phyloP scores from a whole-genome alignment of 108 stramenopile genomes.

The Discostella stelligeroides region DNA sequence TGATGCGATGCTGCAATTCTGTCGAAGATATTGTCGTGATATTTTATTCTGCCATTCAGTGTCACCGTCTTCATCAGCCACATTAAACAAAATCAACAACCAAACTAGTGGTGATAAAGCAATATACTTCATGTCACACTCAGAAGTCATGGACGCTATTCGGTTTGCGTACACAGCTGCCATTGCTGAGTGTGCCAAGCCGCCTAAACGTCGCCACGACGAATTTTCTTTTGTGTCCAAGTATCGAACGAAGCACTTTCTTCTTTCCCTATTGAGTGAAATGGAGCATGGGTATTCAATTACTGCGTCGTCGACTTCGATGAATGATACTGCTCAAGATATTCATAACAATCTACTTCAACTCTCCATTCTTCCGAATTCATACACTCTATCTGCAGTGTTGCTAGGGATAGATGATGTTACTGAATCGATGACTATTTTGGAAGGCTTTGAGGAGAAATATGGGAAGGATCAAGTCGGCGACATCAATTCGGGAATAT shows the following conservation, averaged over 20 bases:
- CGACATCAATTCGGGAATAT: not conserved
- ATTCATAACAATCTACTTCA: too few relatives aligned
- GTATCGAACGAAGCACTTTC: slow-evolving; percentile 35
- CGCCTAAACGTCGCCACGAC: not conserved
- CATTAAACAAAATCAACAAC: too few relatives aligned
- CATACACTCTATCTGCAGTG: slow-evolving; percentile 46
- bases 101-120: not conserved
- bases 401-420: slow-evolving; percentile 45
- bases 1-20: slow-evolving; percentile 39
- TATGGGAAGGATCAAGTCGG: not conserved
- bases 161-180: slow-evolving; percentile 37
- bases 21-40: slow-evolving; percentile 33
- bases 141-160: slow-evolving; percentile 25
- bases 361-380: slow-evolving; percentile 23
- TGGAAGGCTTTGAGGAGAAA: slow-evolving; percentile 32
- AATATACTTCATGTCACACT: not conserved
- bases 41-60: not conserved
- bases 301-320: not conserved
- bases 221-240: not conserved
- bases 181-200: slow-evolving; percentile 27
- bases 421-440: slow-evolving; percentile 16
- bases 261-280: slow-evolving; percentile 31
- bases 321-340: too few relatives aligned
- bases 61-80: not conserved
- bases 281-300: slow-evolving; percentile 28